Percentiles rank a stretch among this genome's conserved stretches.
These are phyloP conservation scores for Combretum micranthum DNA, from an alignment of 345 rosid species.

Conservation along the genomic window DNA sequence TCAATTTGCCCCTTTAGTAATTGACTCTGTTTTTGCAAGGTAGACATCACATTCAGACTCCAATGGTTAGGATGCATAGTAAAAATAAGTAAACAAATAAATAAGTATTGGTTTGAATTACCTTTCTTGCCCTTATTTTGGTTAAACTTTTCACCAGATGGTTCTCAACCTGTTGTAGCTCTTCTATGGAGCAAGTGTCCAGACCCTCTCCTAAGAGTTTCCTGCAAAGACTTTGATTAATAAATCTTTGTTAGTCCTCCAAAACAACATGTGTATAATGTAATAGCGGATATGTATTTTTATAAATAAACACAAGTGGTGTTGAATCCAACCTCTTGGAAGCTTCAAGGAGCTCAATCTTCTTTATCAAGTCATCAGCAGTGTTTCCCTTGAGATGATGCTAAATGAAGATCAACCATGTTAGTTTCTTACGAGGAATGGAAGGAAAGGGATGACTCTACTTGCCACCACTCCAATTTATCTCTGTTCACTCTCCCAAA, in stretches of 20 bases:
- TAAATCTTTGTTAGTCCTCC: too few relatives aligned
- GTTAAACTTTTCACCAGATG: constrained; percentile 45
- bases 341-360: constrained; percentile 47
- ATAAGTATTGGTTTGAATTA: background rate
- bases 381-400: constrained; percentile 42
- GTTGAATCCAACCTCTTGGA: constrained; percentile 30
- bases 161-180: constrained; percentile 30
- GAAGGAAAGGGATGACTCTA: too few relatives aligned
- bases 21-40: too few relatives aligned
- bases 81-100: too few relatives aligned
- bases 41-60: too few relatives aligned
- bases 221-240: constrained; percentile 13
- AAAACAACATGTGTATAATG: too few relatives aligned
- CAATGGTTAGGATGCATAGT: too few relatives aligned
- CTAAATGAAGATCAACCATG: constrained; percentile 11
- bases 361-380: constrained; percentile 26
- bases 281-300: too few relatives aligned
- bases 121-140: constrained; percentile 57
- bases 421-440: too few relatives aligned
- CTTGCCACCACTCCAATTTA: too few relatives aligned
- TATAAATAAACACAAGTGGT: background rate
- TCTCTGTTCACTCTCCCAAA: too few relatives aligned
- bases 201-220: constrained; percentile 47
- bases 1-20: too few relatives aligned
- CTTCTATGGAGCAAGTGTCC: constrained; percentile 32